Evolutionary conservation across 176 grass and related monocot species (phyloP).

Genomic region (Puya raimondii): DNA sequence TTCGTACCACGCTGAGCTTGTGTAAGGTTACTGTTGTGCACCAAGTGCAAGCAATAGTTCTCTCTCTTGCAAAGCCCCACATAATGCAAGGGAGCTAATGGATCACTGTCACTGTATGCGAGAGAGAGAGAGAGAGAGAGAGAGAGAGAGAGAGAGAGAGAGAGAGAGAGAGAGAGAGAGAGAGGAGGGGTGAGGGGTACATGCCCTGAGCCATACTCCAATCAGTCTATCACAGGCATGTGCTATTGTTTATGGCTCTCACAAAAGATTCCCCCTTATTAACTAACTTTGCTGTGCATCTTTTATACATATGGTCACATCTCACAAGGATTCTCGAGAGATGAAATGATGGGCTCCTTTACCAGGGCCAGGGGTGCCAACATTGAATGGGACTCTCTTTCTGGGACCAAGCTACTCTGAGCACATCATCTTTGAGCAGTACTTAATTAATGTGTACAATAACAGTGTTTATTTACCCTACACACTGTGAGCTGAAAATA

Average conservation of each 20-base stretch:
- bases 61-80: too few relatives aligned
- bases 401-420: not conserved
- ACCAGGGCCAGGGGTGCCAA: not conserved
- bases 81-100: too few relatives aligned
- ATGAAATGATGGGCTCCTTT: not conserved
- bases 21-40: too few relatives aligned
- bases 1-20: too few relatives aligned
- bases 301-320: not conserved
- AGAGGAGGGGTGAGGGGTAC: not conserved
- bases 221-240: not conserved
- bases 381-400: not conserved
- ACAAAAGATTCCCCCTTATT: conserved; percentile 28
- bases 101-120: too few relatives aligned
- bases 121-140: not conserved
- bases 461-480: too few relatives aligned
- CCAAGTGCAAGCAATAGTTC: too few relatives aligned
- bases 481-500: too few relatives aligned
- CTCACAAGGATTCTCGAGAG: not conserved
- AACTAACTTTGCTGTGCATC: conserved; percentile 27
- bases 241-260: conserved; percentile 4
- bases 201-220: not conserved
- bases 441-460: not conserved
- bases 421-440: not conserved
- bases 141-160: not conserved
- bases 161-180: not conserved